A percentile compares a stretch with the other conserved stretches of the same genome.
phyloP scores from a whole-genome alignment of 805 yeast genomes.

The Starmerella potacharoeniae region DNA sequence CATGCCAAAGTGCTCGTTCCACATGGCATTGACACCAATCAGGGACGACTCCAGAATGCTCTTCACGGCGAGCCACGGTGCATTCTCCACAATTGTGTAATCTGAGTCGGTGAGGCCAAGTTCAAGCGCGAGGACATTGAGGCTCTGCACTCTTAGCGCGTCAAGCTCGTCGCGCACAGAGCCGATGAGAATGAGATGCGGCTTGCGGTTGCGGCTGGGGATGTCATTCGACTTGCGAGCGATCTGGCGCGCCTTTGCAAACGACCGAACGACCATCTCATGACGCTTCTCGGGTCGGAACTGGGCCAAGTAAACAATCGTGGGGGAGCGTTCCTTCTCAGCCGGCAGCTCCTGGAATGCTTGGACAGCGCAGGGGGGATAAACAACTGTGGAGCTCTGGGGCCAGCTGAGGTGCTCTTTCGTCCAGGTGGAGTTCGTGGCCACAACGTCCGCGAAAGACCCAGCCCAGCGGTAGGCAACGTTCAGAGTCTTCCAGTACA shows the following conservation, averaged over 20 bases:
- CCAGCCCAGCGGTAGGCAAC: conserved; percentile 56
- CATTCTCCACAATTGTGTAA: conserved; percentile 55
- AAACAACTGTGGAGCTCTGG: conserved; percentile 39
- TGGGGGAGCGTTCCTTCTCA: conserved; percentile 19
- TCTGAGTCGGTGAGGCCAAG: conserved; percentile 35
- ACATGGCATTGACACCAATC: conserved; percentile 89
- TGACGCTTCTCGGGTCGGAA: conserved; percentile 95
- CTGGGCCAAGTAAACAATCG: conserved; percentile 63
- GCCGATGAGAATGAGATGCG: conserved; percentile 67
- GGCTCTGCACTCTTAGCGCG: conserved; percentile 41
- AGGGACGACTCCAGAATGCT: conserved; percentile 43
- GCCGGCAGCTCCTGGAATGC: conserved; percentile 30
- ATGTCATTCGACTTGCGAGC: conserved; percentile 14
- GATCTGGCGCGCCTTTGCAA: conserved; percentile 35
- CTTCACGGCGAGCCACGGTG: conserved; percentile 54
- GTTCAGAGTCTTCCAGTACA: conserved; percentile 65
- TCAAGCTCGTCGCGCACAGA: conserved; percentile 67
- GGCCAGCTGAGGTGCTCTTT: conserved; percentile 73
- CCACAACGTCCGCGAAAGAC: conserved; percentile 48
- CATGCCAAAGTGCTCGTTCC: conserved; percentile 99
- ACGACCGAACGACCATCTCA: conserved; percentile 53
- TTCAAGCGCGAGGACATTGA: conserved; percentile 36
- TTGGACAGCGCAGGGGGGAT: conserved; percentile 85
- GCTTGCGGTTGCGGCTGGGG: conserved; percentile 25
- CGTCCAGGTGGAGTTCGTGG: conserved; percentile 91